phyloP scores from a whole-genome alignment of 2,329 filamentous ascomycete species.

The Tolypocladium album region DNA sequence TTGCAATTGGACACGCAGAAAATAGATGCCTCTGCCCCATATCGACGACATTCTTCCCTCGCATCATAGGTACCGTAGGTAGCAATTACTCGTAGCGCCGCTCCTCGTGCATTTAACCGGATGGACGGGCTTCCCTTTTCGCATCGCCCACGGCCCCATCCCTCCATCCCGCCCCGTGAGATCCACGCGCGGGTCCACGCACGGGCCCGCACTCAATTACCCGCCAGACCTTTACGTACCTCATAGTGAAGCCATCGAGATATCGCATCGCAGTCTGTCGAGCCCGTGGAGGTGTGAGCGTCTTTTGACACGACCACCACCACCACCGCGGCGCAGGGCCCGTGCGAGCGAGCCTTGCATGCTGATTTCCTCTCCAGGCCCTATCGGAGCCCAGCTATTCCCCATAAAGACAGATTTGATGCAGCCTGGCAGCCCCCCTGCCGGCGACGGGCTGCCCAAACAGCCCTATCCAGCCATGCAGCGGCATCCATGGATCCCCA shows the following conservation, averaged over 20 bases:
- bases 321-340: background rate
- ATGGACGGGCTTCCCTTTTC: background rate
- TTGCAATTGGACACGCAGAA: background rate
- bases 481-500: background rate
- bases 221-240: too few species aligned
- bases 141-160: background rate
- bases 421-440: background rate
- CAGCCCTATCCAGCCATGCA: background rate
- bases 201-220: background rate
- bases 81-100: background rate
- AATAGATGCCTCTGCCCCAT: background rate
- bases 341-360: background rate
- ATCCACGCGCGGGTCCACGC: background rate
- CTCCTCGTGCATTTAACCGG: background rate
- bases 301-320: background rate
- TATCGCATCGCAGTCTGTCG: too few species aligned
- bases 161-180: background rate
- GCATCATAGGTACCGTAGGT: background rate
- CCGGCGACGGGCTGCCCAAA: background rate
- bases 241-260: background rate
- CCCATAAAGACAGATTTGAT: background rate
- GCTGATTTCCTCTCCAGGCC: background rate
- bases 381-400: background rate
- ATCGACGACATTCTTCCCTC: background rate
- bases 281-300: too few species aligned